These are phyloP conservation scores for Medicago lupulina DNA, from an alignment of 306 rosid species.

Conservation along the genomic window DNA sequence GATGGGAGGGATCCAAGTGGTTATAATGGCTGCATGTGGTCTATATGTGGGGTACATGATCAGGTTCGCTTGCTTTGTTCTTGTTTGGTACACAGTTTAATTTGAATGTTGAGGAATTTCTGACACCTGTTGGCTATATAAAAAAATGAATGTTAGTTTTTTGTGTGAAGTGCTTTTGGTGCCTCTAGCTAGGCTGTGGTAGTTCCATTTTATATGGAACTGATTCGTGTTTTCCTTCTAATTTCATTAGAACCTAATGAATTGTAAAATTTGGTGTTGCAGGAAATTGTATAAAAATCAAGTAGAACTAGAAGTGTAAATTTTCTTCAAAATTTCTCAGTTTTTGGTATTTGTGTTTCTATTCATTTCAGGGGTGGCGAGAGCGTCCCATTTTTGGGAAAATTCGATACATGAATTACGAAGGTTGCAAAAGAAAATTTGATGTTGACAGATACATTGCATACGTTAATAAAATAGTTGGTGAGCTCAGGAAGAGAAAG, in stretches of 20 bases:
- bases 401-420: constrained; percentile 90
- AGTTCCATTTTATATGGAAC: background rate
- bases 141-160: background rate
- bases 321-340: constrained; percentile 1
- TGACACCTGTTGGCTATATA: too few species aligned
- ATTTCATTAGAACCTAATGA: background rate
- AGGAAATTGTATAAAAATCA: background rate
- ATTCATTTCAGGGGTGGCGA: constrained; percentile 77
- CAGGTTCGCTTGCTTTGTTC: constrained; percentile 61
- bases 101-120: constrained; percentile 10
- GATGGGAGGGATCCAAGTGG: constrained; percentile 98
- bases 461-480: constrained; percentile 59
- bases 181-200: background rate
- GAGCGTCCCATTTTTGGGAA: constrained; percentile 88
- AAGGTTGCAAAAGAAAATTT: constrained; percentile 95
- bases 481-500: constrained; percentile 71
- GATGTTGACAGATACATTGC: constrained; percentile 79
- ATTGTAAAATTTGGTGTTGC: constrained; percentile 13
- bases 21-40: constrained; percentile 97
- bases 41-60: constrained; percentile 92
- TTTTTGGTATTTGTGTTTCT: background rate
- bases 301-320: background rate
- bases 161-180: constrained; percentile 1
- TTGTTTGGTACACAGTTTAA: constrained; percentile 6
- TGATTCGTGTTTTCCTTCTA: constrained; percentile 5